Evolutionary conservation across 1,284 basidiomycete species (phyloP).

Genomic region (Coniferiporia weirii): DNA sequence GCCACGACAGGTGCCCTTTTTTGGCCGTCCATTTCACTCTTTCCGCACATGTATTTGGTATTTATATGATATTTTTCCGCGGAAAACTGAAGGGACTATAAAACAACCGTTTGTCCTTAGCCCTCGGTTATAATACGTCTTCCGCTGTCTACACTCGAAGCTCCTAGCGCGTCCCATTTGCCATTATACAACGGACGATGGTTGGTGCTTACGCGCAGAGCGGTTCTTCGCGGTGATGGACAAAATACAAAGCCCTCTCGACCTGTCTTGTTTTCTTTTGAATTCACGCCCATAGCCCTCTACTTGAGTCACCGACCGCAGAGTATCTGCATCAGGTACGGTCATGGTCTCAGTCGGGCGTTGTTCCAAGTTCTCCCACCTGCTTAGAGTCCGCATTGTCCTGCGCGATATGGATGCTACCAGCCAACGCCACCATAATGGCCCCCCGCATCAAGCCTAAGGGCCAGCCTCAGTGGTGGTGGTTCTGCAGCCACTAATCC

Average conservation of each 20-base stretch:
- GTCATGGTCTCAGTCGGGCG: neutral
- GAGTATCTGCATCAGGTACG: neutral
- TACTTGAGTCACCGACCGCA: neutral
- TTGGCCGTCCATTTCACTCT: no score
- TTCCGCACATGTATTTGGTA: no score
- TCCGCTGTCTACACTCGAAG: no score
- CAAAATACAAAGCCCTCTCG: neutral
- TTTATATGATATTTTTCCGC: no score
- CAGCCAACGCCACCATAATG: neutral
- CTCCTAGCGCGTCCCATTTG: no score
- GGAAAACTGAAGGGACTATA: no score
- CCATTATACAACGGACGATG: no score
- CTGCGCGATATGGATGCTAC: neutral
- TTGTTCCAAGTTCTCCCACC: neutral
- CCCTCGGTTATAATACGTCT: no score
- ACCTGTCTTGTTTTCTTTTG: neutral
- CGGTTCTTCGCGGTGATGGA: neutral
- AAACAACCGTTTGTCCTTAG: no score
- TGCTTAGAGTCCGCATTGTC: neutral
- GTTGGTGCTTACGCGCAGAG: no score
- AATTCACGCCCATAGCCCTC: neutral
- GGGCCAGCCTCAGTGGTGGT: neutral
- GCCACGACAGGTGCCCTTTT: no score
- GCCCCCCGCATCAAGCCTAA: neutral
- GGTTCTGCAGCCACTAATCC: neutral